Conservation (phyloP, 805 yeast species). For the Tanozyma kutaoensis region DNA sequence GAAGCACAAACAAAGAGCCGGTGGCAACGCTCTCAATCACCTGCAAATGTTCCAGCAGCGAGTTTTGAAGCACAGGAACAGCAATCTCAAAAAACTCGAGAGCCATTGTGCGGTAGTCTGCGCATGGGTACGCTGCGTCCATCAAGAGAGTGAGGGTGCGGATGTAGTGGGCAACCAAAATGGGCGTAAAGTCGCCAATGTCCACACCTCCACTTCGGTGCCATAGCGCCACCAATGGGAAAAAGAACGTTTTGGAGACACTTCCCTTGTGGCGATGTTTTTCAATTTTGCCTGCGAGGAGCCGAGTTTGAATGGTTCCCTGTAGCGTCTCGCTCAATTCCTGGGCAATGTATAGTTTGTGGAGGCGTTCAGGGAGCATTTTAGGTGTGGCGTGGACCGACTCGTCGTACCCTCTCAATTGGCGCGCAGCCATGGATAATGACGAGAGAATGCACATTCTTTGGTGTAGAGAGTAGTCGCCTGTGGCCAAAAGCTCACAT, state of each 20-base stretch:
- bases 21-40: too few species aligned
- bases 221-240: conserved; percentile 44
- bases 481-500: conserved; percentile 37
- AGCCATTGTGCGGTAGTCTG: too few species aligned
- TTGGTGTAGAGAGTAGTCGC: conserved; percentile 75
- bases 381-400: conserved; percentile 20
- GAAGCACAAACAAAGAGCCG: too few species aligned
- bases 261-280: conserved; percentile 22
- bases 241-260: conserved; percentile 33
- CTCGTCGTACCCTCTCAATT: conserved; percentile 42
- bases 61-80: too few species aligned
- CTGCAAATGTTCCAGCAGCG: too few species aligned
- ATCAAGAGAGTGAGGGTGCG: conserved; percentile 44
- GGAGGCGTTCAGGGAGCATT: conserved; percentile 33
- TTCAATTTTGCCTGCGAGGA: conserved; percentile 17
- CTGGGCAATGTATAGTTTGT: conserved; percentile 22
- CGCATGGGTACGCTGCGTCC: conserved; percentile 50
- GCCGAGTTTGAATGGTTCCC: conserved; percentile 14
- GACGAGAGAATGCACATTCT: conserved; percentile 58
- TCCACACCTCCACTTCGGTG: conserved; percentile 30
- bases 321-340: conserved; percentile 2
- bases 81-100: too few species aligned
- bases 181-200: conserved; percentile 39
- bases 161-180: conserved; percentile 45
- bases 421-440: conserved; percentile 60